Evolutionary conservation across 345 rosid genomes (phyloP).

Genomic region (Angophora floribunda): DNA sequence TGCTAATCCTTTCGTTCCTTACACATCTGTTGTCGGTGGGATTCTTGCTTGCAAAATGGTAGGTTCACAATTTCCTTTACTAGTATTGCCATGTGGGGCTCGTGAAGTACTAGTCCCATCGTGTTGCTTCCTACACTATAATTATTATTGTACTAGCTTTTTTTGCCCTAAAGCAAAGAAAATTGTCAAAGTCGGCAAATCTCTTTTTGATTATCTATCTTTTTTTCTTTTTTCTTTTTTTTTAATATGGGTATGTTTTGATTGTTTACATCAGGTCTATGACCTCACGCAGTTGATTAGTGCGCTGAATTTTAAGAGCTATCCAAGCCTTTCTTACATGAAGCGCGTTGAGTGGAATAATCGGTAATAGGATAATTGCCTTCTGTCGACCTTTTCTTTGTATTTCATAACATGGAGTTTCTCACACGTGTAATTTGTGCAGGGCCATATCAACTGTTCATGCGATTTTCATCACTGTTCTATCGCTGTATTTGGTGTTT

Average conservation of each 20-base stretch:
- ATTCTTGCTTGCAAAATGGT: constrained; percentile 53
- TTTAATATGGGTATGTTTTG: background rate
- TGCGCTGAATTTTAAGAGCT: constrained; percentile 46
- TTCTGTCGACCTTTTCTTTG: background rate
- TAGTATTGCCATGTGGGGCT: background rate
- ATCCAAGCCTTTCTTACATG: constrained; percentile 29
- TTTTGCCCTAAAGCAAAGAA: background rate
- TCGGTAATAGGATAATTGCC: constrained; percentile 22
- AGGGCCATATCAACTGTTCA: constrained; percentile 60
- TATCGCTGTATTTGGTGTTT: constrained; percentile 53
- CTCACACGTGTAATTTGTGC: background rate
- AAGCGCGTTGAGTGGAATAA: constrained; percentile 65
- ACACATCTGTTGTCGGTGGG: constrained; percentile 46
- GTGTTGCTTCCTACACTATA: background rate
- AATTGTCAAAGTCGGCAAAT: background rate
- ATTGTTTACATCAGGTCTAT: constrained; percentile 33
- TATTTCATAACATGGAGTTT: background rate
- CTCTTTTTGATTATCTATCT: background rate
- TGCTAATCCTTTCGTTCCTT: constrained; percentile 45
- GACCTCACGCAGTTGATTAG: constrained; percentile 46
- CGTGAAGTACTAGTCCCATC: background rate
- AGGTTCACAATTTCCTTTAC: background rate
- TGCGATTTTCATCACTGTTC: constrained; percentile 45
- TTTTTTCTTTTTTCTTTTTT: background rate
- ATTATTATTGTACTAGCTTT: background rate